Conservation (phyloP, 2,329 filamentous ascomycete species). For the Ascochyta clinopodiicola region DNA sequence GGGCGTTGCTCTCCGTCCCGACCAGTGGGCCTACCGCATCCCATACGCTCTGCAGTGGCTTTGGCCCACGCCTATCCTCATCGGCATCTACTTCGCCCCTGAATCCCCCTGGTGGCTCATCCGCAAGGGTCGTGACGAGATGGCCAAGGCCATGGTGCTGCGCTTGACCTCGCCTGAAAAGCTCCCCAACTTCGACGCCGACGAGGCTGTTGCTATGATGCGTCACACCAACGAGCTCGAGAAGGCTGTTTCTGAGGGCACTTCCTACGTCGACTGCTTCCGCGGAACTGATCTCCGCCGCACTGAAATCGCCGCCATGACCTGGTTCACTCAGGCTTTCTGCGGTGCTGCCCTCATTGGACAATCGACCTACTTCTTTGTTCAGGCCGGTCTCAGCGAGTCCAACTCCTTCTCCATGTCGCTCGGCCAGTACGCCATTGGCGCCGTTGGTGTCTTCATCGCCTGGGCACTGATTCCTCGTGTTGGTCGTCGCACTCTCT, state of each 20-base stretch:
- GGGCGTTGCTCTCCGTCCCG: slow-evolving; percentile 67
- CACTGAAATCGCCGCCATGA: slow-evolving; percentile 71
- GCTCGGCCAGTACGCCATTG: slow-evolving; percentile 64
- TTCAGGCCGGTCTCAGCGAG: slow-evolving; percentile 54
- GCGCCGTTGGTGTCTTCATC: slow-evolving; percentile 70
- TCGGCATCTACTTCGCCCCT: slow-evolving; percentile 72
- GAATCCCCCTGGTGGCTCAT: slow-evolving; percentile 79
- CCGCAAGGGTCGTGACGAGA: slow-evolving; percentile 66
- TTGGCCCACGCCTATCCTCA: slow-evolving; percentile 72
- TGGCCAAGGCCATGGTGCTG: slow-evolving; percentile 70
- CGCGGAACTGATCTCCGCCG: slow-evolving; percentile 78
- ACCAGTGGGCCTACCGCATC: slow-evolving; percentile 73
- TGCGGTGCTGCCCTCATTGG: slow-evolving; percentile 46
- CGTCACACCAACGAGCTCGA: slow-evolving; percentile 84
- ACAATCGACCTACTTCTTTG: slow-evolving; percentile 56
- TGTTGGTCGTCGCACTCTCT: slow-evolving; percentile 76
- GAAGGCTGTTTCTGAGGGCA: slow-evolving; percentile 68
- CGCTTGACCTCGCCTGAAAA: slow-evolving; percentile 65
- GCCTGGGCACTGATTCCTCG: slow-evolving; percentile 82
- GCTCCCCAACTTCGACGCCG: slow-evolving; percentile 51
- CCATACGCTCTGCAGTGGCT: slow-evolving; percentile 76
- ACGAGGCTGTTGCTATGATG: slow-evolving; percentile 82
- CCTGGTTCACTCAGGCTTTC: slow-evolving; percentile 56
- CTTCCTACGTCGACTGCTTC: slow-evolving; percentile 84
- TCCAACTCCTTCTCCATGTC: slow-evolving; percentile 54